phyloP scores from a whole-genome alignment of 1,284 basidiomycete species.

The Porogramme epimiltina region DNA sequence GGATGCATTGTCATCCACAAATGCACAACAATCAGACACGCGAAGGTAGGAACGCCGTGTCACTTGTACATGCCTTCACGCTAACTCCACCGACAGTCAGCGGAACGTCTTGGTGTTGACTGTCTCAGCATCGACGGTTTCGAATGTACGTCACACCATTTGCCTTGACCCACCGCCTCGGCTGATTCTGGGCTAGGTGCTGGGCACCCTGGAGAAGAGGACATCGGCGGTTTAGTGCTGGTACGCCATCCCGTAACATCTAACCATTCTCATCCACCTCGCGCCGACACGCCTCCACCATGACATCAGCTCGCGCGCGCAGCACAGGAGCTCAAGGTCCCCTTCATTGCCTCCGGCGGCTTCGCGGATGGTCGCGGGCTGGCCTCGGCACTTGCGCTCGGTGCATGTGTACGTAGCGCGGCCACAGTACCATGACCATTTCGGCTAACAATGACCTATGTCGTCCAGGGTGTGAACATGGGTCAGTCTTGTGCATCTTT shows the following conservation, averaged over 20 bases:
- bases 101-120: slow-evolving; percentile 81
- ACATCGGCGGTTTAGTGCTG: slow-evolving; percentile 89
- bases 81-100: slow-evolving; percentile 49
- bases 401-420: slow-evolving; percentile 65
- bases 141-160: slow-evolving; percentile 59
- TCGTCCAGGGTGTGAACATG: slow-evolving; percentile 78
- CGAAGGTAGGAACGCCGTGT: slow-evolving; percentile 52
- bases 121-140: slow-evolving; percentile 88
- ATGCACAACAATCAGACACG: slow-evolving; percentile 88
- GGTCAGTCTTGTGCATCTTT: slow-evolving; percentile 41
- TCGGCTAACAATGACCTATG: slow-evolving; percentile 14
- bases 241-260: slow-evolving; percentile 41
- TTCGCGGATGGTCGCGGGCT: slow-evolving; percentile 83
- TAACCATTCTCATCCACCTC: not conserved
- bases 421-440: slow-evolving; percentile 6
- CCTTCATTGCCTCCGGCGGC: slow-evolving; percentile 90
- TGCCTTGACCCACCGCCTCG: not conserved
- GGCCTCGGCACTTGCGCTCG: slow-evolving; percentile 81
- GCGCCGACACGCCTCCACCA: not conserved
- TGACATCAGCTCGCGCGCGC: slow-evolving; percentile 79
- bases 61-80: not conserved
- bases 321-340: slow-evolving; percentile 81
- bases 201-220: slow-evolving; percentile 94
- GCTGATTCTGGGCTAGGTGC: slow-evolving; percentile 56
- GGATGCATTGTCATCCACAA: slow-evolving; percentile 88